Evolutionary conservation across 2,329 filamentous ascomycete genomes (phyloP).

Genomic region (Fusarium equiseti): DNA sequence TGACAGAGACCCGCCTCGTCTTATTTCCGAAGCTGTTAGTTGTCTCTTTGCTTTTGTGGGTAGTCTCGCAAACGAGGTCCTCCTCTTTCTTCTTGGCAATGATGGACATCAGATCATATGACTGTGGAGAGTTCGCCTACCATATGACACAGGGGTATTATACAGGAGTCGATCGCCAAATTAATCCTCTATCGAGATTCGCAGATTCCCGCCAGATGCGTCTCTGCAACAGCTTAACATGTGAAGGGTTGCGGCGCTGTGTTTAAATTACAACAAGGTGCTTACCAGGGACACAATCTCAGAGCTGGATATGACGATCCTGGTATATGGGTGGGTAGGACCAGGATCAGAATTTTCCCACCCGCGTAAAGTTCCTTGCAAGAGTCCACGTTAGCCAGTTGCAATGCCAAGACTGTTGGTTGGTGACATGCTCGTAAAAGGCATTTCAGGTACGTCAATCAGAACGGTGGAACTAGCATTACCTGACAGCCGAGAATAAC

Average conservation of each 20-base stretch:
- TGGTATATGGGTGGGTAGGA: background rate
- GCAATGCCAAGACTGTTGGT: background rate
- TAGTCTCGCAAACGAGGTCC: background rate
- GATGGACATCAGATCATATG: constrained; percentile 3
- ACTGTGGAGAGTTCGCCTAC: background rate
- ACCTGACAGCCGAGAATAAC: background rate
- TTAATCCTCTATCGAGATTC: background rate
- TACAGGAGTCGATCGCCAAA: background rate
- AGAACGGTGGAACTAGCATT: background rate
- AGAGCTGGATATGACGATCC: background rate
- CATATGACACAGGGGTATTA: background rate
- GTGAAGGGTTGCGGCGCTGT: background rate
- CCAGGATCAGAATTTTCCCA: constrained; percentile 12
- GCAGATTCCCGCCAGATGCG: background rate
- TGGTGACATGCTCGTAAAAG: background rate
- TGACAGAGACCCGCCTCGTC: background rate
- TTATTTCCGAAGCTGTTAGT: background rate
- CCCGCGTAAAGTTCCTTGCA: background rate
- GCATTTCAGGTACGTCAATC: background rate
- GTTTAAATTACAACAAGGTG: background rate
- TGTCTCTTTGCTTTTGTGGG: background rate
- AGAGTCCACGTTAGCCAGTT: background rate
- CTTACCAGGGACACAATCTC: background rate
- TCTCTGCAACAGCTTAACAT: background rate
- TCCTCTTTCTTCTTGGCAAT: background rate